Percentiles rank a stretch among this genome's conserved stretches.
These are phyloP conservation scores for Phoma sp. DNA, from an alignment of 2,329 filamentous ascomycete genomes.

Conservation along the genomic window DNA sequence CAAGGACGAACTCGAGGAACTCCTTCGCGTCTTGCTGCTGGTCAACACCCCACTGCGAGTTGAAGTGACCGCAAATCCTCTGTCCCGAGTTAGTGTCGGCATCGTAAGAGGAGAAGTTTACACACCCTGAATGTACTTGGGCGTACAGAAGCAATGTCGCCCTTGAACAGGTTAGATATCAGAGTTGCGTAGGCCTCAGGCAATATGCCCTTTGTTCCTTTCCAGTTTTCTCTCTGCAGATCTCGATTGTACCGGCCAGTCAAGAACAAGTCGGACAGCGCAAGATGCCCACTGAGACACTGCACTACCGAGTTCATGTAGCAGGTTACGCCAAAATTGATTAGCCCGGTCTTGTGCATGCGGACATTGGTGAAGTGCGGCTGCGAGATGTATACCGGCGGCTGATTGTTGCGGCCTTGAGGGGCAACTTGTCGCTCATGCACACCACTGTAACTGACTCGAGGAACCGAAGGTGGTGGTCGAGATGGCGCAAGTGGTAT, in stretches of 20 bases:
- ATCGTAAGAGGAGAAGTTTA: not conserved
- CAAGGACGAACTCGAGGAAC: slow-evolving; percentile 82
- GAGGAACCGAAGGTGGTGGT: slow-evolving; percentile 62
- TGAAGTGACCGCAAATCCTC: slow-evolving; percentile 69
- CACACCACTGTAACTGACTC: slow-evolving; percentile 81
- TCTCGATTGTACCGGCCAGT: slow-evolving; percentile 65
- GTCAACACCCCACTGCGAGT: slow-evolving; percentile 72
- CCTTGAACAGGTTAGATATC: slow-evolving; percentile 68
- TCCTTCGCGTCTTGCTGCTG: slow-evolving; percentile 92
- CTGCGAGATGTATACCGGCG: slow-evolving; percentile 55
- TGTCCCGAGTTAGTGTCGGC: slow-evolving; percentile 23
- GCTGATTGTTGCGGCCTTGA: slow-evolving; percentile 44
- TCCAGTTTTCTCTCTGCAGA: slow-evolving; percentile 68
- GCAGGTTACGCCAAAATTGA: slow-evolving; percentile 83
- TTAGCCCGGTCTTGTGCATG: slow-evolving; percentile 73
- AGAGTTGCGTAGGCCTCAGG: slow-evolving; percentile 68
- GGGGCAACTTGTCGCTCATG: slow-evolving; percentile 60
- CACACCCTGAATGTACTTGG: slow-evolving; percentile 55
- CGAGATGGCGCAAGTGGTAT: slow-evolving; percentile 68
- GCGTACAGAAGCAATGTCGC: slow-evolving; percentile 56
- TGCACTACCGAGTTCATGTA: slow-evolving; percentile 94
- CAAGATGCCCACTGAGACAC: slow-evolving; percentile 74
- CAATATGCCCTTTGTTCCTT: slow-evolving; percentile 68
- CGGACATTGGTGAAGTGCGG: slow-evolving; percentile 53
- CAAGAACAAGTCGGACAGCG: slow-evolving; percentile 68